Percentiles rank a stretch among this genome's conserved stretches.
These are phyloP conservation scores for Fusarium paranaense DNA, from an alignment of 2,329 filamentous ascomycete species.

Conservation along the genomic window DNA sequence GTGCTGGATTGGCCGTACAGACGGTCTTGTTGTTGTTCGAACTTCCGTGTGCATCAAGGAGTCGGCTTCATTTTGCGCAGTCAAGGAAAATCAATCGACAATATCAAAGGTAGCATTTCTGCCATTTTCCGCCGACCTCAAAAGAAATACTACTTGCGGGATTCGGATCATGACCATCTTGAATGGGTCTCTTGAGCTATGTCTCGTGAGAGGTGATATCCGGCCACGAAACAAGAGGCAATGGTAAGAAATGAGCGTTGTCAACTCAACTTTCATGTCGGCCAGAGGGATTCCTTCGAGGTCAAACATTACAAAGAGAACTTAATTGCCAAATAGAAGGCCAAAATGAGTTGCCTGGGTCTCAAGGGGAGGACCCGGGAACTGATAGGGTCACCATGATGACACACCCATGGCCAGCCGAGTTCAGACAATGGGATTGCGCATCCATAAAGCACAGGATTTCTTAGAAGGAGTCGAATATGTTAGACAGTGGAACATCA, in stretches of 20 bases:
- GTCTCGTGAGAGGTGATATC: not conserved
- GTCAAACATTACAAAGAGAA: not conserved
- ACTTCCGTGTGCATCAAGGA: not conserved
- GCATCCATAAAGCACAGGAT: not conserved
- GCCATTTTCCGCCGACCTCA: not conserved
- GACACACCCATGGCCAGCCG: not conserved
- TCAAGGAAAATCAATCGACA: not conserved
- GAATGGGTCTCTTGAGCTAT: not conserved
- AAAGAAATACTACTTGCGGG: not conserved
- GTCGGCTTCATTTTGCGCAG: not conserved
- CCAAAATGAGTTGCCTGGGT: not conserved
- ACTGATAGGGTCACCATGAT: not conserved
- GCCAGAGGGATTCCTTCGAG: accelerated
- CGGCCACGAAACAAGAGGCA: not conserved
- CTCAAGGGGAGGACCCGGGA: not conserved
- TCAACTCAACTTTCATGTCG: not conserved
- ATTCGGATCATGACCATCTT: not conserved
- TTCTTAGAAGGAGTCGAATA: not conserved
- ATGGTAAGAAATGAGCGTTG: not conserved
- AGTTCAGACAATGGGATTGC: not conserved
- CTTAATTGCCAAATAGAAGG: accelerated
- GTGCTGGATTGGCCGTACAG: not conserved
- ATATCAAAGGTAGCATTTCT: not conserved
- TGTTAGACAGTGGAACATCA: not conserved
- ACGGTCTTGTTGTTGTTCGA: not conserved